These are phyloP conservation scores for Prunus mongolica DNA, from an alignment of 306 rosid genomes.

Conservation along the genomic window DNA sequence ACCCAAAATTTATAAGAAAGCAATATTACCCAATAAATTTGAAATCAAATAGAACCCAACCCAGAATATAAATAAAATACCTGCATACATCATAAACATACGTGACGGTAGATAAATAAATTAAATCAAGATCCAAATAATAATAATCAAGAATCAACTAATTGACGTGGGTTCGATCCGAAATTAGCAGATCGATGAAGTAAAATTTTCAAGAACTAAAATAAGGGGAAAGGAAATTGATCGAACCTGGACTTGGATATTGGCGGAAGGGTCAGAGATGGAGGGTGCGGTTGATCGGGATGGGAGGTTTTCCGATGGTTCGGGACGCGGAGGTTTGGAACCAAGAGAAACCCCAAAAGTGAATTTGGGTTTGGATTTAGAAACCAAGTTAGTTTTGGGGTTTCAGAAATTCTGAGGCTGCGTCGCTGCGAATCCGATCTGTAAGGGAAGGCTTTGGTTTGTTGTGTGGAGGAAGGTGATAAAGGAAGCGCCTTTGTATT, in stretches of 20 bases:
- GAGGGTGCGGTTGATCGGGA: background rate
- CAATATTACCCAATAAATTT: background rate
- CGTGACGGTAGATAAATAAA: background rate
- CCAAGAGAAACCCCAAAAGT: background rate
- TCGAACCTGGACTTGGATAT: slow-evolving; percentile 31
- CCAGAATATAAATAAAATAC: background rate
- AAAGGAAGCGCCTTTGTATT: background rate
- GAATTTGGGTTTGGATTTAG: background rate
- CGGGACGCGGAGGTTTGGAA: background rate
- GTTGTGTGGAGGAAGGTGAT: background rate
- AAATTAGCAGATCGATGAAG: slow-evolving; percentile 27
- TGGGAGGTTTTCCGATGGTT: background rate
- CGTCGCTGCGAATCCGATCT: background rate
- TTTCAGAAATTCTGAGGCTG: background rate
- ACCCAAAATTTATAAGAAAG: slow-evolving; percentile 7
- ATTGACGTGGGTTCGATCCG: slow-evolving; percentile 15
- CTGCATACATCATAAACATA: background rate
- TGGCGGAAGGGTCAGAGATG: background rate
- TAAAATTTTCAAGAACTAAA: background rate
- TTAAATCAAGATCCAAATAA: background rate
- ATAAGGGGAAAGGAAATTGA: background rate
- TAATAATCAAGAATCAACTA: background rate
- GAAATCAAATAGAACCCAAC: background rate
- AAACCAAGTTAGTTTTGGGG: background rate
- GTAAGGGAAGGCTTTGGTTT: background rate